Percentiles rank a stretch among this genome's conserved stretches.
Evolutionary conservation across 179 eudicot genomes (phyloP).

Genomic region (Beta corolliflora): DNA sequence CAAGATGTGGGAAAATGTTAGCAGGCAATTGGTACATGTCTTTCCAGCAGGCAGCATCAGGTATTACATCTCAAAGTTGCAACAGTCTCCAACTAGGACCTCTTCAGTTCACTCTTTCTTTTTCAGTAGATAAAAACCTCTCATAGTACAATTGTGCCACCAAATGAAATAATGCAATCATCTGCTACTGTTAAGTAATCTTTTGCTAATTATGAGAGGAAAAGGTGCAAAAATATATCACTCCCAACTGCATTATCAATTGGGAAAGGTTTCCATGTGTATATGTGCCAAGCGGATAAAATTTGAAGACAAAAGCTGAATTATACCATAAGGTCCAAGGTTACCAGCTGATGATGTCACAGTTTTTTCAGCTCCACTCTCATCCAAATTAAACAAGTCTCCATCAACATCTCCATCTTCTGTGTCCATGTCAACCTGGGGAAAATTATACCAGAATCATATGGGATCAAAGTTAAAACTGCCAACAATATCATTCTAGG

Average conservation of each 20-base stretch:
- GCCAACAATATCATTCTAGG: background rate
- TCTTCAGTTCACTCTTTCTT: background rate
- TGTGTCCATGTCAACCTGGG: slow-evolving; percentile 97
- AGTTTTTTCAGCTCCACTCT: slow-evolving; percentile 37
- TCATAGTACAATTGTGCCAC: too few species aligned
- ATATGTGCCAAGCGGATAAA: background rate
- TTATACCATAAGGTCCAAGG: slow-evolving; percentile 51
- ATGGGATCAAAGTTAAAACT: slow-evolving; percentile 4
- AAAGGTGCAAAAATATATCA: background rate
- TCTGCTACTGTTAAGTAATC: background rate
- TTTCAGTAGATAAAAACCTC: background rate
- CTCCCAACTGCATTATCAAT: too few species aligned
- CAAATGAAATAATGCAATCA: background rate
- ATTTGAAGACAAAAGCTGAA: slow-evolving; percentile 16
- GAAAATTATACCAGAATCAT: slow-evolving; percentile 10
- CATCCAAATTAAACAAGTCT: slow-evolving; percentile 40
- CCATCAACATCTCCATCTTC: slow-evolving; percentile 63
- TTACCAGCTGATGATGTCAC: slow-evolving; percentile 29
- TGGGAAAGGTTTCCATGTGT: too few species aligned
- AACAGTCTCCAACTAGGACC: background rate
- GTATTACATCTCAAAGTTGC: background rate
- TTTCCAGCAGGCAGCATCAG: background rate
- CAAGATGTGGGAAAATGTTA: background rate
- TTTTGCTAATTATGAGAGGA: background rate
- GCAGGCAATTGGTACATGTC: background rate